Base-by-base conservation (phyloP, 1,284 basidiomycete genomes). In the Somion occarium region DNA sequence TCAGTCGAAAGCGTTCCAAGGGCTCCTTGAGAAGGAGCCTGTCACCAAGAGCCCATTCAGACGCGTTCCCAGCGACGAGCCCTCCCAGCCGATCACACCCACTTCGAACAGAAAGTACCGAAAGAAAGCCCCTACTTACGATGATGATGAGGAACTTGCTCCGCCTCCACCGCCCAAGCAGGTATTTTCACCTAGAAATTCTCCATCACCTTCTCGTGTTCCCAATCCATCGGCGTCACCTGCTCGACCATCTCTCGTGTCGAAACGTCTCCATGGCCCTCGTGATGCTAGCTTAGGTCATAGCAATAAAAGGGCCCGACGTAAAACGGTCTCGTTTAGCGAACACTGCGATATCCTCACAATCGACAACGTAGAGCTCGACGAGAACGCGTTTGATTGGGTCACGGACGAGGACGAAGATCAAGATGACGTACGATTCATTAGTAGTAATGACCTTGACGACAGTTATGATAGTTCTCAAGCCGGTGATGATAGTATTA, bases 1-100 rank as follows among this genome's bases (percentile, higher is more conserved):
- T 44, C 84, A 91, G 62, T 90, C 85, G 30, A 85, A 81, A 62
- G 82, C 78, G 2, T 84, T 90, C 59, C 85, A 88, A 61, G 81
- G 80, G 24, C 79, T 93, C 34, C 76, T 85, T 0, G 77, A 88
- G 66, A 64, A 78, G 59, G 88, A 88, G 62, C 83, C 85, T 9
- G 92, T 95, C 42, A 83, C 85, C 22, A 91, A 88, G 70, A 93
- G 88, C 59, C 91, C 91, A n/a, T 94, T 94, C 73, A 78, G 77
- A 48, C 64, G 64, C 18, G 46, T 57, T 38, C 45, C 58, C 23
- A 56, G 53, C 20, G 50, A 44, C n/a, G 49, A 51, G 34, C 44
- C 39, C 24, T 19, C 42, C 5, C 56, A 25, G 47, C 50, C 53
- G 42, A 37, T 30, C 30, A 19, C 42, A 13, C 13, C 41, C 37